Percentiles rank a stretch among this genome's conserved stretches.
Conservation (phyloP, 768 basidiomycete genomes). For the Pluteus cervinus region DNA sequence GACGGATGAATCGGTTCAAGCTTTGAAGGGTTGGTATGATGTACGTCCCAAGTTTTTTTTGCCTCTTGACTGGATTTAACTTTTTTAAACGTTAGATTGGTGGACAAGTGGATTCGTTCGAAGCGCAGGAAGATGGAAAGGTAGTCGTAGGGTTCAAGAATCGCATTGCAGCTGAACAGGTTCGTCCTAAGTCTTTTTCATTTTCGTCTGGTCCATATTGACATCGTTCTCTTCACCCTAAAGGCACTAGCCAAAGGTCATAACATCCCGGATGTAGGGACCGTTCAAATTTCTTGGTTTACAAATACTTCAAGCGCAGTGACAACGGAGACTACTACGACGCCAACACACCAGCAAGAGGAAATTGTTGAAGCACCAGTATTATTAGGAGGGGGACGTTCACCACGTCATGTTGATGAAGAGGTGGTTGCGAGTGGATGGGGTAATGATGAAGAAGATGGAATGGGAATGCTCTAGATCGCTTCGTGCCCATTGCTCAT, state of each 20-base stretch:
- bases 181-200: slow-evolving; percentile 17
- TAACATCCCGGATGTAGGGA: slow-evolving; percentile 59
- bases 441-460: slow-evolving; percentile 65
- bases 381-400: slow-evolving; percentile 7
- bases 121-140: slow-evolving; percentile 48
- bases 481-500: neutral
- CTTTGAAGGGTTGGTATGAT: slow-evolving; percentile 82
- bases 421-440: slow-evolving; percentile 63
- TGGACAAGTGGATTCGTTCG: slow-evolving; percentile 66
- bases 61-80: neutral
- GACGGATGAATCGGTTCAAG: slow-evolving; percentile 41
- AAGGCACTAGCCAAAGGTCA: slow-evolving; percentile 71
- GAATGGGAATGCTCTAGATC: slow-evolving; percentile 61
- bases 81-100: slow-evolving; percentile 36
- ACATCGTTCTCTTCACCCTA: slow-evolving; percentile 10
- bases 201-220: slow-evolving; percentile 1
- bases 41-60: slow-evolving; percentile 26
- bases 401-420: slow-evolving; percentile 42
- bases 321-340: slow-evolving; percentile 13
- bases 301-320: slow-evolving; percentile 23
- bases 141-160: slow-evolving; percentile 66
- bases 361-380: slow-evolving; percentile 12
- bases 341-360: slow-evolving; percentile 12
- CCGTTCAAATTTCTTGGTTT: slow-evolving; percentile 66
- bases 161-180: slow-evolving; percentile 74